A percentile compares a stretch with the other conserved stretches of the same genome.
Evolutionary conservation across 345 rosid genomes (phyloP).

Genomic region (Anastatica hierochuntica): DNA sequence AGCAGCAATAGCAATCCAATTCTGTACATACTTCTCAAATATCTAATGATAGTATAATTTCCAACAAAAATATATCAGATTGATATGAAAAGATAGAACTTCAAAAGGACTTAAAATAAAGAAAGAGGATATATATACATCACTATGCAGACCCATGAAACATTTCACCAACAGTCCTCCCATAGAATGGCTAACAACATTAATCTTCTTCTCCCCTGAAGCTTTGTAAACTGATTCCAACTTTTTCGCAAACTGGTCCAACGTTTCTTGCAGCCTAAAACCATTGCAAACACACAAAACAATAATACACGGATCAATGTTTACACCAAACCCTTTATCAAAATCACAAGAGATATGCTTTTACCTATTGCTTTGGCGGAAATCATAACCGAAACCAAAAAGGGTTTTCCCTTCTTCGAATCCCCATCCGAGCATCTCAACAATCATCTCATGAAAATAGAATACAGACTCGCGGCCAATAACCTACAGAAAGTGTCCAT

Average conservation of each 20-base stretch:
- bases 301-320: slow-evolving; percentile 3
- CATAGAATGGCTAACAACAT: slow-evolving; percentile 85
- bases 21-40: slow-evolving; percentile 82
- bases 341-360: background rate
- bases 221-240: slow-evolving; percentile 61
- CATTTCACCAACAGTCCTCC: slow-evolving; percentile 92
- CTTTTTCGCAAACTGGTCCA: slow-evolving; percentile 58
- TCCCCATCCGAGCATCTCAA: slow-evolving; percentile 90
- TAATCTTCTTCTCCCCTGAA: slow-evolving; percentile 87
- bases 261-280: slow-evolving; percentile 57
- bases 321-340: background rate
- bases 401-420: slow-evolving; percentile 90
- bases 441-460: slow-evolving; percentile 94
- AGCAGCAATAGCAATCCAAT: slow-evolving; percentile 94
- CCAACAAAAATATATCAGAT: background rate
- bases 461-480: slow-evolving; percentile 73
- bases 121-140: slow-evolving; percentile 35
- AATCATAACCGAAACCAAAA: slow-evolving; percentile 96
- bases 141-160: slow-evolving; percentile 70
- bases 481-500: slow-evolving; percentile 33
- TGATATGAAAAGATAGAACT: background rate
- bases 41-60: slow-evolving; percentile 31
- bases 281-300: slow-evolving; percentile 4
- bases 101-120: background rate
- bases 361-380: slow-evolving; percentile 95